Evolutionary conservation across 163 green algal species (phyloP).

Genomic region (Scenedesmus sp.): DNA sequence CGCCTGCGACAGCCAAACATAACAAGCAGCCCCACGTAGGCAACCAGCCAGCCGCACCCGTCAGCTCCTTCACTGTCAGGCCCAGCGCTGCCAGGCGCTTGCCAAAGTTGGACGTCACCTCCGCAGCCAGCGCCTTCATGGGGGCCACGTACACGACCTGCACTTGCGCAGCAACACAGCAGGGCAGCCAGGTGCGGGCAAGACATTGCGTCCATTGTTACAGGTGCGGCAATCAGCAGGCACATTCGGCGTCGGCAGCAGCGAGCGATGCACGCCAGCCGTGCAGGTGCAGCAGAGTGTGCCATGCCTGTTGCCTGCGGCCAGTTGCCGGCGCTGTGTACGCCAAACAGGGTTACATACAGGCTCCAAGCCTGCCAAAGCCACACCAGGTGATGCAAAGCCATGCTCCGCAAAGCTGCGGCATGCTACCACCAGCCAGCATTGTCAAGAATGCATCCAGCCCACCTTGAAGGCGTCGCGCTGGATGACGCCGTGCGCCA

Average conservation of each 20-base stretch:
- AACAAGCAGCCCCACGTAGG: no score
- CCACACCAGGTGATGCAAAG: background rate
- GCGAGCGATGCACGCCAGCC: background rate
- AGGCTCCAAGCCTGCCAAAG: background rate
- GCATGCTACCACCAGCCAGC: background rate
- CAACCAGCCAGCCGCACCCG: conserved; percentile 39
- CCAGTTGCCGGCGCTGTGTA: background rate
- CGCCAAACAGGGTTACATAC: background rate
- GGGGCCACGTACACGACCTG: conserved; percentile 98
- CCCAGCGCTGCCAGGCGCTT: conserved; percentile 87
- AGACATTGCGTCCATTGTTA: no score
- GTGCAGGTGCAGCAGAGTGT: no score
- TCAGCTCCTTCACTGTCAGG: conserved; percentile 92
- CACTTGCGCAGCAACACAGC: conserved; percentile 5
- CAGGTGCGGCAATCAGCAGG: background rate
- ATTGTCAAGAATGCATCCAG: no score
- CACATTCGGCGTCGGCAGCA: background rate
- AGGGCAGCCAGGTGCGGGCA: background rate
- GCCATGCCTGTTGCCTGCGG: no score
- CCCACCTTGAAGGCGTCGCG: conserved; percentile 92
- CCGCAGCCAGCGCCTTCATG: conserved; percentile 98
- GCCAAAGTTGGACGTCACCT: conserved; percentile 92
- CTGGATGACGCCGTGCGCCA: conserved; percentile 80
- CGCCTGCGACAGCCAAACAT: no score
- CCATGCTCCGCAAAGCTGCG: background rate